Percentiles rank a stretch among this genome's conserved stretches.
Evolutionary conservation across 306 rosid species (phyloP).

Genomic region (Fragaria iinumae): DNA sequence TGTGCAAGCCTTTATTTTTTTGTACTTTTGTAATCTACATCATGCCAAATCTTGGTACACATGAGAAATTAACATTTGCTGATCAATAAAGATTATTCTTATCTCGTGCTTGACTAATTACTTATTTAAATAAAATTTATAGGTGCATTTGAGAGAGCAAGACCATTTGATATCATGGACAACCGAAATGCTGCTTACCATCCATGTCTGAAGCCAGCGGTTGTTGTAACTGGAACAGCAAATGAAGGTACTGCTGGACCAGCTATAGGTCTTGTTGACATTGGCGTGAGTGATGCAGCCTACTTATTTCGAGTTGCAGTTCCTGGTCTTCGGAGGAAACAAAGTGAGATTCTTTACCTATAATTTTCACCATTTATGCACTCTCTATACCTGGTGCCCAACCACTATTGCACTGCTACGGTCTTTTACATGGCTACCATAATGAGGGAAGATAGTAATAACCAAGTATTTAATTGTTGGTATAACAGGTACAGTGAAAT

Average conservation of each 20-base stretch:
- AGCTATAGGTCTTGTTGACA: slow-evolving; percentile 51
- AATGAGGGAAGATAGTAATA: background rate
- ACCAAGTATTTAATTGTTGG: slow-evolving; percentile 3
- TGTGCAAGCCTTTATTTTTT: background rate
- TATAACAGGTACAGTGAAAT: slow-evolving; percentile 38
- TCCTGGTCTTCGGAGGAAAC: slow-evolving; percentile 49
- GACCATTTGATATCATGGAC: slow-evolving; percentile 26
- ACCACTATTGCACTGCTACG: background rate
- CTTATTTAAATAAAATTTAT: background rate
- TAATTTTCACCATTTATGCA: background rate
- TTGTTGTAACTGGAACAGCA: slow-evolving; percentile 49
- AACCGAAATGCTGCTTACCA: slow-evolving; percentile 26
- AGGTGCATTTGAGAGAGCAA: slow-evolving; percentile 1
- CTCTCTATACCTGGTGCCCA: too few species aligned
- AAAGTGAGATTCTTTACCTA: slow-evolving; percentile 23
- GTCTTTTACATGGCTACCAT: background rate
- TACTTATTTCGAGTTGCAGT: slow-evolving; percentile 54
- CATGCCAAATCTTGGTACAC: background rate
- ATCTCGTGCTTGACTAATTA: background rate
- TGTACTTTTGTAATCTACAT: background rate
- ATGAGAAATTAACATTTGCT: background rate
- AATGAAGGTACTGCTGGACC: slow-evolving; percentile 45
- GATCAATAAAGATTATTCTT: background rate
- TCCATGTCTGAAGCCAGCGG: slow-evolving; percentile 34
- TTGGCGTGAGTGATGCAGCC: slow-evolving; percentile 50